phyloP scores from a whole-genome alignment of 345 rosid genomes.

The Hibiscus syriacus region DNA sequence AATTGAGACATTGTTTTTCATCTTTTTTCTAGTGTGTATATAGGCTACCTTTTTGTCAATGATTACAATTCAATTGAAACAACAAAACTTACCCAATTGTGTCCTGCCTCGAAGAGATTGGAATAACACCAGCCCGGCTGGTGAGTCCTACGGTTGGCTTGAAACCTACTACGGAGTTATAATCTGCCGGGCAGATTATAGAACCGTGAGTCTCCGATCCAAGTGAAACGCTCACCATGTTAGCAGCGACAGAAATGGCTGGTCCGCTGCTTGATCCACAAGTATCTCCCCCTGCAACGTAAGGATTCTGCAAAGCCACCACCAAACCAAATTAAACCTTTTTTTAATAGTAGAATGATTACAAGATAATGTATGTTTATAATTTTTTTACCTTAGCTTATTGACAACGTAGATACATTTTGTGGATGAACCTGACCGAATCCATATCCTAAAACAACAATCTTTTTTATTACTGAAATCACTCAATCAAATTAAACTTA shows the following conservation, averaged over 20 bases:
- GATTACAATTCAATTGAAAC: too few species aligned
- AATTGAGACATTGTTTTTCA: too few species aligned
- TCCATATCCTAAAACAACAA: too few species aligned
- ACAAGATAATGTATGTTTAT: too few species aligned
- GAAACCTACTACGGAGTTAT: slow-evolving; percentile 56
- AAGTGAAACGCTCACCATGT: slow-evolving; percentile 46
- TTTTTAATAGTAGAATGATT: too few species aligned
- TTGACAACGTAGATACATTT: too few species aligned
- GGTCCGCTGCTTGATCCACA: slow-evolving; percentile 81
- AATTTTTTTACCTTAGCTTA: too few species aligned
- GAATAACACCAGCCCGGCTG: slow-evolving; percentile 61
- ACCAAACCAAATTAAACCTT: not conserved
- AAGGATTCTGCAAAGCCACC: slow-evolving; percentile 51
- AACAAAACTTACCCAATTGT: slow-evolving; percentile 49
- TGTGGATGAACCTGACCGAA: too few species aligned
- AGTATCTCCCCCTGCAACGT: slow-evolving; percentile 39
- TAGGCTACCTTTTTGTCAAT: too few species aligned
- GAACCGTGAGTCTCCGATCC: slow-evolving; percentile 84
- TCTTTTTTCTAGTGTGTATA: too few species aligned
- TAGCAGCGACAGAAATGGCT: slow-evolving; percentile 67
- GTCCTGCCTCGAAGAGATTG: slow-evolving; percentile 49
- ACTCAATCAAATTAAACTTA: too few species aligned
- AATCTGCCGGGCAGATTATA: slow-evolving; percentile 44
- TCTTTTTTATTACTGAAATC: too few species aligned
- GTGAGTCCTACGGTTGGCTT: slow-evolving; percentile 75